Conservation (phyloP, 2,329 filamentous ascomycete genomes). For the Fusarium paranaense region DNA sequence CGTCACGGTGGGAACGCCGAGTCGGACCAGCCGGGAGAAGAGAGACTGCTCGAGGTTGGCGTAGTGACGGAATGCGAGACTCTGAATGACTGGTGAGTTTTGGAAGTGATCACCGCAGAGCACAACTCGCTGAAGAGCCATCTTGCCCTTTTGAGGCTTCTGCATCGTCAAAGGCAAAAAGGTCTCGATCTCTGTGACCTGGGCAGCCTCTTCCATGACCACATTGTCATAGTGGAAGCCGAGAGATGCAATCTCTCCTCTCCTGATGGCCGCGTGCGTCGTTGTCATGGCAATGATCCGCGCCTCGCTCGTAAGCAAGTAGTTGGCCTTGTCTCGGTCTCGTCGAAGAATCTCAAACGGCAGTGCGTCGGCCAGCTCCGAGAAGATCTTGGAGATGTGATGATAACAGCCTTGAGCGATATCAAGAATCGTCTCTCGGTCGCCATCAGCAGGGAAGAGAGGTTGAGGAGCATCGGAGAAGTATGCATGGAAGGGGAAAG, state of each 20-base stretch:
- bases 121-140: conserved; percentile 86
- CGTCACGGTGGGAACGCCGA: conserved; percentile 90
- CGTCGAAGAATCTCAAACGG: conserved; percentile 94
- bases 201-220: conserved; percentile 97
- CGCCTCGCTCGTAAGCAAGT: conserved; percentile 94
- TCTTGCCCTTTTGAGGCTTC: conserved; percentile 77
- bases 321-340: conserved; percentile 94
- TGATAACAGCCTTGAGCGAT: conserved; percentile 86
- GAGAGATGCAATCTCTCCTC: conserved; percentile 89
- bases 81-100: conserved; percentile 96
- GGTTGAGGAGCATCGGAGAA: conserved; percentile 90
- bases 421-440: conserved; percentile 77
- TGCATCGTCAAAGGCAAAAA: conserved; percentile 97
- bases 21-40: conserved; percentile 88
- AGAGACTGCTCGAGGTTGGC: conserved; percentile 96
- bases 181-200: conserved; percentile 97
- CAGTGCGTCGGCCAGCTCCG: conserved; percentile 89
- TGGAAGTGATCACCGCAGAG: conserved; percentile 96
- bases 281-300: conserved; percentile 98
- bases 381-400: conserved; percentile 91
- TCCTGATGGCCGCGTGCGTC: conserved; percentile 94
- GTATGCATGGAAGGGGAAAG: conserved; percentile 90
- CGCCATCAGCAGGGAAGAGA: conserved; percentile 76
- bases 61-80: conserved; percentile 92
- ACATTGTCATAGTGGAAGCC: conserved; percentile 98